Base-by-base conservation (phyloP, 768 basidiomycete genomes). In the Mycena albidolilacea region DNA sequence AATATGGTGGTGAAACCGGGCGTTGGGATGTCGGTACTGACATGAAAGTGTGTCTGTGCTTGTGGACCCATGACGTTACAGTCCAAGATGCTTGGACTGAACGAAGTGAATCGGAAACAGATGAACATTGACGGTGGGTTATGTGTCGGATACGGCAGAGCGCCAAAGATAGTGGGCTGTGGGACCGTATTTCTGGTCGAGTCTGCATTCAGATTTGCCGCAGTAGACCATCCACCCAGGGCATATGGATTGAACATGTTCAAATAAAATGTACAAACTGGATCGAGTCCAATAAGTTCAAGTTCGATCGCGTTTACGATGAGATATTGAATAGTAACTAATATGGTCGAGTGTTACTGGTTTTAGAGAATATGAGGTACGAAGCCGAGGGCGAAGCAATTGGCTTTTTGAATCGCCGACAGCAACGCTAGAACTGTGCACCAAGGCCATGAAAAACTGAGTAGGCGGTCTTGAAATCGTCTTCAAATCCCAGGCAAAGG, bases 171-270 rank as follows among this genome's bases (percentile, higher is more conserved):
- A 15, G 57, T 39, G 8, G 57, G 57, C 57, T 59, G 57, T 10
- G 57, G 19, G 15, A 37, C 38, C 2, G 57, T 59, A 39, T 59
- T 59, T 39, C 17, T 12, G 30, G 21, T 15, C 15, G 38, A 30
- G 37, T 2, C 10, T 38, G 37, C 14, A n/a, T 39, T 39, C 5
- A 38, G 12, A 59, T 59, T 38, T 35, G 37, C 19, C 14, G 57
- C 9, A 19, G 38, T 21, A 14, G 37, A 14, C 57, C 57, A 59
- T n/a, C 37, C 57, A 12, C 57, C 57, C 15, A 59, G 17, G 17
- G 37, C 57, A 39, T 39, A 59, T 38, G 57, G 57, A 37, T 59
- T 59, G 57, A 59, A 59, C 57, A 59, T 50, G 19, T n/a, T 59
- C 19, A 59, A 38, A 17, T 35, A 39, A 59, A 38, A 39, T 7